Evolutionary conservation across 495 filamentous ascomycete genomes (phyloP).

Genomic region (Penicillium tannophilum): DNA sequence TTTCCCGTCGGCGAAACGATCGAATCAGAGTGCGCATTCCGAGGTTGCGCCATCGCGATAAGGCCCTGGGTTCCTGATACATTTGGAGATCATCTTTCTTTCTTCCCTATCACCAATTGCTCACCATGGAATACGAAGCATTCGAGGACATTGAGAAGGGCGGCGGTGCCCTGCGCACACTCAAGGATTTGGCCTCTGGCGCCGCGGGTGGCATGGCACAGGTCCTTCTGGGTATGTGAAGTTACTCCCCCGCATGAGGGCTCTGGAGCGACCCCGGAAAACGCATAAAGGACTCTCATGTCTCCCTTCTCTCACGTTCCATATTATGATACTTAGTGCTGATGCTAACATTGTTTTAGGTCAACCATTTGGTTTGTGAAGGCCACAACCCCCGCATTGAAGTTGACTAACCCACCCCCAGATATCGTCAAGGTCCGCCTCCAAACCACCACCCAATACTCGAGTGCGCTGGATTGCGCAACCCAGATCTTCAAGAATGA

Average conservation of each 20-base stretch:
- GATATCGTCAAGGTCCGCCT: slow-evolving; percentile 98
- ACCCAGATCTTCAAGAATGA: slow-evolving; percentile 83
- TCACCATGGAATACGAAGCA: slow-evolving; percentile 40
- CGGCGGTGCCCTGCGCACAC: slow-evolving; percentile 54
- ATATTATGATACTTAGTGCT: neutral
- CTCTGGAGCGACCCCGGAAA: slow-evolving; percentile 7
- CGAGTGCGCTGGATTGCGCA: slow-evolving; percentile 76
- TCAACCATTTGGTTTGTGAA: slow-evolving; percentile 79
- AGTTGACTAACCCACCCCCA: slow-evolving; percentile 32
- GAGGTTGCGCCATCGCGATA: slow-evolving; percentile 23
- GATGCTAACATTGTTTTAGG: slow-evolving; percentile 56
- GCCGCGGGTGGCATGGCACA: slow-evolving; percentile 92
- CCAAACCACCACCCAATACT: slow-evolving; percentile 83
- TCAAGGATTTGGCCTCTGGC: slow-evolving; percentile 91
- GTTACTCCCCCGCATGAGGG: slow-evolving; percentile 6
- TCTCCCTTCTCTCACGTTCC: neutral
- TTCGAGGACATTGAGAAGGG: slow-evolving; percentile 43
- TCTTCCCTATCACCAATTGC: slow-evolving; percentile 13
- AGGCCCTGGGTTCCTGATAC: slow-evolving; percentile 10
- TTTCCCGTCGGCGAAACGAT: slow-evolving; percentile 22
- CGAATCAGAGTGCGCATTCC: slow-evolving; percentile 33
- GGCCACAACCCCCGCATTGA: slow-evolving; percentile 4
- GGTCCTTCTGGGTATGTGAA: slow-evolving; percentile 81
- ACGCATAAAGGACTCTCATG: neutral
- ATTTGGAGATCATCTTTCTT: slow-evolving; percentile 8